These are phyloP conservation scores for Zoysia japonica DNA, from an alignment of 176 grass and related monocot genomes.

Conservation along the genomic window DNA sequence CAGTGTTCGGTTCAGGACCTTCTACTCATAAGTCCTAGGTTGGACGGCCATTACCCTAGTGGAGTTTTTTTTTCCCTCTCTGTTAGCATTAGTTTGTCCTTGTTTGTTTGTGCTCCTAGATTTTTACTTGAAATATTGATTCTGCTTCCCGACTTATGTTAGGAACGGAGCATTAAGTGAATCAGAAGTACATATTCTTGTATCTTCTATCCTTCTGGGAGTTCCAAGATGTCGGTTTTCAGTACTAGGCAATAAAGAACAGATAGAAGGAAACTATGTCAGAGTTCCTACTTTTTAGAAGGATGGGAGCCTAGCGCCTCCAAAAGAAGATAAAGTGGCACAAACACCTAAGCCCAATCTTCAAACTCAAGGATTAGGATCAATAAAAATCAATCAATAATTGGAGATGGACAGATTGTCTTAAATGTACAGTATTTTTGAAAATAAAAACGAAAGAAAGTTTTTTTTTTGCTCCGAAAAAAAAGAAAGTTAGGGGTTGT, in stretches of 20 bases:
- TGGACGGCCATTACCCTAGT: background rate
- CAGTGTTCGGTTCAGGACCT: background rate
- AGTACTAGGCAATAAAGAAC: slow-evolving; percentile 46
- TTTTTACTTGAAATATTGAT: slow-evolving; percentile 20
- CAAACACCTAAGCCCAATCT: slow-evolving; percentile 32
- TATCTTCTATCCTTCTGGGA: slow-evolving; percentile 25
- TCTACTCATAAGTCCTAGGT: background rate
- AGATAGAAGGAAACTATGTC: background rate
- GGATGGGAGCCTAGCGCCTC: slow-evolving; percentile 18
- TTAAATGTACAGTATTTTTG: slow-evolving; percentile 14
- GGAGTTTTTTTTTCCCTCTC: background rate
- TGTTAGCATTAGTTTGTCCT: slow-evolving; percentile 11
- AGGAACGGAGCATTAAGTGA: slow-evolving; percentile 9
- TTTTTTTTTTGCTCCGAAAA: background rate
- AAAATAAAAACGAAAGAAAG: slow-evolving; percentile 2
- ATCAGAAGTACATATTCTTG: slow-evolving; percentile 24
- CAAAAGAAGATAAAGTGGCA: slow-evolving; percentile 37
- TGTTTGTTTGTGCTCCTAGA: slow-evolving; percentile 15
- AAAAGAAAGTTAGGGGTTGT: background rate
- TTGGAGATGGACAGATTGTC: slow-evolving; percentile 5
- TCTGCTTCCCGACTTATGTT: slow-evolving; percentile 21
- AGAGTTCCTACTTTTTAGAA: slow-evolving; percentile 38
- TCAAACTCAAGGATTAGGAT: slow-evolving; percentile 35
- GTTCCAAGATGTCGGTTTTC: slow-evolving; percentile 29
- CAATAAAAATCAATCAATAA: slow-evolving; percentile 25